phyloP scores from a whole-genome alignment of 2,329 filamentous ascomycete species.

The Lecanoromycetidae sp. region DNA sequence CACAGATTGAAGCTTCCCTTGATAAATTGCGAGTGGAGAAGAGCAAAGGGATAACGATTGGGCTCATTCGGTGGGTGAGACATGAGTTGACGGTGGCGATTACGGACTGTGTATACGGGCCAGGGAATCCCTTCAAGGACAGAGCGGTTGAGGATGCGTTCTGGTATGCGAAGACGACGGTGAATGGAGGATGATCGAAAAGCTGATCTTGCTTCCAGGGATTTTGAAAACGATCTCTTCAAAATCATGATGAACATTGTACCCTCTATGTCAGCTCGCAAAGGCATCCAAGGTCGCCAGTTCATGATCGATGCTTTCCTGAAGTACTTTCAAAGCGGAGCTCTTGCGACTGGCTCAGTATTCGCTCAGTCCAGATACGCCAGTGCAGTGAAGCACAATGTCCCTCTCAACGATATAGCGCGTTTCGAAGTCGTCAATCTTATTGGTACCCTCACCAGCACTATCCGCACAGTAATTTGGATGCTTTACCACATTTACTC shows the following conservation, averaged over 20 bases:
- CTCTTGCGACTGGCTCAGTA: conserved; percentile 29
- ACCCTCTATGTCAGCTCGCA: conserved; percentile 24
- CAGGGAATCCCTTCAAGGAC: conserved; percentile 29
- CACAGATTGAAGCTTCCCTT: conserved; percentile 22
- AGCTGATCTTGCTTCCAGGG: conserved; percentile 15
- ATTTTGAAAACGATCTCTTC: conserved; percentile 20
- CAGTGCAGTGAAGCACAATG: conserved; percentile 21
- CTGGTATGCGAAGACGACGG: conserved; percentile 17
- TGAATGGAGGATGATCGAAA: conserved; percentile 22
- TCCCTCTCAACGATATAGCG: conserved; percentile 29
- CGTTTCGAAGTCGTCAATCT: conserved; percentile 31
- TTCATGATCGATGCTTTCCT: conserved; percentile 27
- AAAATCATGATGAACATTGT: conserved; percentile 25
- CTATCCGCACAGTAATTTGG: conserved; percentile 31
- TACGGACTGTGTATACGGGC: conserved; percentile 31
- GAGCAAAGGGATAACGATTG: conserved; percentile 11
- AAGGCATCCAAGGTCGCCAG: conserved; percentile 25
- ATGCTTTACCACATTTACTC: conserved; percentile 29
- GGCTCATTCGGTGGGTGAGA: conserved; percentile 9
- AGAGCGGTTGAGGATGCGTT: conserved; percentile 3
- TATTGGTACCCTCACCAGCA: conserved; percentile 32
- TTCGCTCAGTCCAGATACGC: conserved; percentile 28
- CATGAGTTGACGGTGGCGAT: conserved; percentile 25
- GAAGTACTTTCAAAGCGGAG: conserved; percentile 30
- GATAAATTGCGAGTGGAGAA: conserved; percentile 3